Conservation (phyloP, 495 filamentous ascomycete species). For the Aspergillus ellipticus region DNA sequence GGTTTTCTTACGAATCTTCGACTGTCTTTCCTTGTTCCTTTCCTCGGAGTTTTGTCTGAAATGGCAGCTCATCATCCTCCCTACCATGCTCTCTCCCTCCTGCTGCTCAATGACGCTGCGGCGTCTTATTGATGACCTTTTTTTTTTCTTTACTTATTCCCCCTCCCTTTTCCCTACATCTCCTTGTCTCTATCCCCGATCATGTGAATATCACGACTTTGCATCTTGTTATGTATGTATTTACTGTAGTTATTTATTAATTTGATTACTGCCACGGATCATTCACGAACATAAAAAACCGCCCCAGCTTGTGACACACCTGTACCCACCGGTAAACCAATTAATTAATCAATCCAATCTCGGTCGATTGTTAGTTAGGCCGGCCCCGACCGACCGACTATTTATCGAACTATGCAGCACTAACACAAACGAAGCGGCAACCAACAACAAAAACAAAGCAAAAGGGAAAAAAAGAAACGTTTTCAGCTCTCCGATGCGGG, state of each 20-base stretch:
- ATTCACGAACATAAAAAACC: too few species aligned
- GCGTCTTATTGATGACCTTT: constrained; percentile 17
- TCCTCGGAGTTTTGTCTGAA: constrained; percentile 9
- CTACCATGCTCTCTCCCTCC: constrained; percentile 15
- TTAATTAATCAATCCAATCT: too few species aligned
- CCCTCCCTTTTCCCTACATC: not conserved
- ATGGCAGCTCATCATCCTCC: not conserved
- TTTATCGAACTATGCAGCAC: too few species aligned
- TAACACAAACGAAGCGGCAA: too few species aligned
- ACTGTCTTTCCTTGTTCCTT: constrained; percentile 21
- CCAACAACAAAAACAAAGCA: not conserved
- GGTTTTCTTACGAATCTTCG: constrained; percentile 25
- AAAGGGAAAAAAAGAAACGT: not conserved
- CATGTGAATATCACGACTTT: constrained; percentile 22
- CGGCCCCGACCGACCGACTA: too few species aligned
- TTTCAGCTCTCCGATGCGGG: constrained; percentile 21
- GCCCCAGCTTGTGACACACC: not conserved
- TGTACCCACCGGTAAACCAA: not conserved
- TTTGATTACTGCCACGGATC: not conserved
- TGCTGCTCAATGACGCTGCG: constrained; percentile 21
- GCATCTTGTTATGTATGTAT: constrained; percentile 17
- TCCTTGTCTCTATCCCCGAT: constrained; percentile 2
- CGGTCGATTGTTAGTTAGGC: too few species aligned
- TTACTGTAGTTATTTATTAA: constrained; percentile 18
- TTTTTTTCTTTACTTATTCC: not conserved